Percentiles rank a stretch among this genome's conserved stretches.
Conservation (phyloP, 768 basidiomycete species). For the Mycena rebaudengoi region DNA sequence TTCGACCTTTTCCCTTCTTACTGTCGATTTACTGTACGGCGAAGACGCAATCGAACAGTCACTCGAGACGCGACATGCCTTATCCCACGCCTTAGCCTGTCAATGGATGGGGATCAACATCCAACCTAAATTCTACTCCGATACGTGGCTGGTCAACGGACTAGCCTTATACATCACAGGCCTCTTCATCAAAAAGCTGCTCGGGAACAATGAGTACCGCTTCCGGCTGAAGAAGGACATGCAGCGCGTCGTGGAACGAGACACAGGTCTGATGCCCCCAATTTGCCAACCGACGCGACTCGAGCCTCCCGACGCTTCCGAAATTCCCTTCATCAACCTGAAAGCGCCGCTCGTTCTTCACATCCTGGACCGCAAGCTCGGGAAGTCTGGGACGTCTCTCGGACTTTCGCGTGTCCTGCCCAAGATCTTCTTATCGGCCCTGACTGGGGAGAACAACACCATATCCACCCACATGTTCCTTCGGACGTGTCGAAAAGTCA, state of each 20-base stretch:
- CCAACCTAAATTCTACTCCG: conserved; percentile 90
- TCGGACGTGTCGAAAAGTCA: conserved; percentile 91
- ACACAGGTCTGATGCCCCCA: conserved; percentile 89
- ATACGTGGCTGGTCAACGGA: conserved; percentile 97
- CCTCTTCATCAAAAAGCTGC: conserved; percentile 83
- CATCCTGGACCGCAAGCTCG: conserved; percentile 91
- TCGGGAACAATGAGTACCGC: conserved; percentile 97
- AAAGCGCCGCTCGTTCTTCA: conserved; percentile 97
- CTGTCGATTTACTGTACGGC: conserved; percentile 84
- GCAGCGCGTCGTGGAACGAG: conserved; percentile 88
- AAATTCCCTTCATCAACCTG: conserved; percentile 89
- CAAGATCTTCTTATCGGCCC: conserved; percentile 92
- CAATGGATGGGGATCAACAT: conserved; percentile 99
- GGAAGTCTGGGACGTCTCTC: conserved; percentile 94
- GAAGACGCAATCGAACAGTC: conserved; percentile 94
- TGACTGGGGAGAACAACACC: conserved; percentile 90
- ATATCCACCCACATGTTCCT: conserved; percentile 92
- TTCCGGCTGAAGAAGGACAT: conserved; percentile 97
- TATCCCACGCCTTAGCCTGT: conserved; percentile 89
- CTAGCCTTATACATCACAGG: conserved; percentile 91
- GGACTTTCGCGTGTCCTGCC: conserved; percentile 95
- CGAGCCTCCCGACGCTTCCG: conserved; percentile 84
- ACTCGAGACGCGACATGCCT: conserved; percentile 85
- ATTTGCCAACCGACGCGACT: conserved; percentile 89
- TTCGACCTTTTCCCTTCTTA: conserved; percentile 82